Conservation (phyloP, 306 rosid species). For the Oxytropis ochrocephala region DNA sequence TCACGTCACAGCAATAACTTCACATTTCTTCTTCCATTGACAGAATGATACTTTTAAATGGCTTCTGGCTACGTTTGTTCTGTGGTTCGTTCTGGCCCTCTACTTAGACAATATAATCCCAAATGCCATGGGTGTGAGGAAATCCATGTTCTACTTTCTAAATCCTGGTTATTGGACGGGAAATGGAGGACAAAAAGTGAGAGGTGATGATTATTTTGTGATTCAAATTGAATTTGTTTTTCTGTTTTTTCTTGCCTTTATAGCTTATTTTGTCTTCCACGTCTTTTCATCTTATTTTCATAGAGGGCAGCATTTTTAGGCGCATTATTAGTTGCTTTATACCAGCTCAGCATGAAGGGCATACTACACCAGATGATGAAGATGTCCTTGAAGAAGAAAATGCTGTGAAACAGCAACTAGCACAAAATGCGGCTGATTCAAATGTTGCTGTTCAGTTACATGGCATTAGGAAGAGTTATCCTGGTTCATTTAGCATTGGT, state of each 20-base stretch:
- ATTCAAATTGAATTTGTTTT: conserved; percentile 1
- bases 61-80: conserved; percentile 59
- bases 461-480: conserved; percentile 74
- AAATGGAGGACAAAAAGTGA: conserved; percentile 60
- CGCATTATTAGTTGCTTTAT: conserved; percentile 59
- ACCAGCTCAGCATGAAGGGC: conserved; percentile 44
- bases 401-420: conserved; percentile 44
- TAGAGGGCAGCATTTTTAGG: conserved; percentile 81
- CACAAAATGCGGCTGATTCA: conserved; percentile 36
- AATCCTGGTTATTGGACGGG: conserved; percentile 74
- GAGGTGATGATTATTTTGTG: conserved; percentile 39
- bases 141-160: conserved; percentile 62
- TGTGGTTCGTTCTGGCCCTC: conserved; percentile 80
- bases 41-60: conserved; percentile 70
- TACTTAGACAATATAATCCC: conserved; percentile 87
- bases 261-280: conserved; percentile 8
- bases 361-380: conserved; percentile 58
- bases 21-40: conserved; percentile 24
- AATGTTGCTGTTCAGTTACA: conserved; percentile 76
- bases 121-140: conserved; percentile 81
- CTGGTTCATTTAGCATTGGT: conserved; percentile 42
- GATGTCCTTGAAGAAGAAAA: conserved; percentile 88
- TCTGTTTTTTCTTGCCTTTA: conserved; percentile 10
- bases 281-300: background rate
- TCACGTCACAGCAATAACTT: background rate